phyloP scores from a whole-genome alignment of 495 filamentous ascomycete species.

The Tricharina praecox region DNA sequence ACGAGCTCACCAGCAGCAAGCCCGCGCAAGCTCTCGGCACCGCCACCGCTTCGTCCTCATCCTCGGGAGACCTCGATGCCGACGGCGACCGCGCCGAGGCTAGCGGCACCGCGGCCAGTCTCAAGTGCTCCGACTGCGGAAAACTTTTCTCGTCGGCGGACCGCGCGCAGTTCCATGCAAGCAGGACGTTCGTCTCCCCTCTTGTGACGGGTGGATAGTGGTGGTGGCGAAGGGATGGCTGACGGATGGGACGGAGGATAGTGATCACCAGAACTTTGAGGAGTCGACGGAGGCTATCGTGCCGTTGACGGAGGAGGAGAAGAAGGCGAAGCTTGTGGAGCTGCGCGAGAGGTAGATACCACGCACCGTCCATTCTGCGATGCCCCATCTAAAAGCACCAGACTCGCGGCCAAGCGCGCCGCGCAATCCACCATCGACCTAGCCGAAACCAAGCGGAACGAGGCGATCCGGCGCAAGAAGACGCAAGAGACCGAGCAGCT shows the following conservation, averaged over 20 bases:
- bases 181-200: slow-evolving; percentile 45
- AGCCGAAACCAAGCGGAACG: slow-evolving; percentile 73
- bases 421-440: slow-evolving; percentile 58
- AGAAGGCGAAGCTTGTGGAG: slow-evolving; percentile 57
- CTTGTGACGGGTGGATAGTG: no score
- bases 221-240: neutral
- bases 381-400: no score
- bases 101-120: slow-evolving; percentile 36
- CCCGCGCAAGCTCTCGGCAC: slow-evolving; percentile 11
- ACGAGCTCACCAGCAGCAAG: slow-evolving; percentile 40
- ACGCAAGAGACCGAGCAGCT: slow-evolving; percentile 60
- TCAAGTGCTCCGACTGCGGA: slow-evolving; percentile 80
- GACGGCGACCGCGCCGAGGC: slow-evolving; percentile 38
- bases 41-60: slow-evolving; percentile 17
- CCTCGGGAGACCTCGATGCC: slow-evolving; percentile 22
- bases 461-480: slow-evolving; percentile 60
- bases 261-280: slow-evolving; percentile 74
- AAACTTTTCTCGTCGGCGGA: slow-evolving; percentile 71
- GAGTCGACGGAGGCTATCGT: slow-evolving; percentile 84
- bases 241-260: slow-evolving; percentile 24
- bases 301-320: slow-evolving; percentile 83
- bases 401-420: slow-evolving; percentile 53
- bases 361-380: no score
- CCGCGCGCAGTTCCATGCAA: slow-evolving; percentile 78
- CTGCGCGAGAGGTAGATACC: slow-evolving; percentile 43